Percentiles rank a stretch among this genome's conserved stretches.
These are phyloP conservation scores for Schoenoplectus triqueter DNA, from an alignment of 202 grass and related monocot genomes.

Conservation along the genomic window DNA sequence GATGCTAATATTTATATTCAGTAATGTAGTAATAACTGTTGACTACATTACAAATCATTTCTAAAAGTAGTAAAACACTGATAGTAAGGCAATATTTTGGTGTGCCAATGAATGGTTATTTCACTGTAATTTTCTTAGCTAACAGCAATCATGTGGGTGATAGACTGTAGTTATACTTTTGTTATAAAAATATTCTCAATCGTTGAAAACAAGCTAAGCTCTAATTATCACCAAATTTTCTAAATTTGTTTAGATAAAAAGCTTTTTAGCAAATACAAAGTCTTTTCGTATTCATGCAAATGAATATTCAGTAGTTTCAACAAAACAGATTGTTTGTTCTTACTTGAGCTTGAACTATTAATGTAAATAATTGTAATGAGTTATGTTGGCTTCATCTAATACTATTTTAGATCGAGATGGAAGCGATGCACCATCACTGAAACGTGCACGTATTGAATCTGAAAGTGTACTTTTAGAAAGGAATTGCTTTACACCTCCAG, in stretches of 20 bases:
- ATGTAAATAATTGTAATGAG: constrained; percentile 22
- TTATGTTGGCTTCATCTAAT: neutral
- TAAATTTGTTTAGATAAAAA: neutral
- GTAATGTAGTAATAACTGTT: no score
- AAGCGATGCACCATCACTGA: constrained; percentile 56
- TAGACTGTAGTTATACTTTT: neutral
- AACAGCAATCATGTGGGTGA: neutral
- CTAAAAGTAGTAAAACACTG: neutral
- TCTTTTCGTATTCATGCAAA: neutral
- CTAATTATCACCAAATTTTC: neutral
- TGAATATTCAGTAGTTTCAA: neutral
- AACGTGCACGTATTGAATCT: constrained; percentile 63
- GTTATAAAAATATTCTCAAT: neutral
- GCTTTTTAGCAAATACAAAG: neutral
- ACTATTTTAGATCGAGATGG: constrained; percentile 54
- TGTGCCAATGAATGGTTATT: neutral
- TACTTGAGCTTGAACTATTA: neutral
- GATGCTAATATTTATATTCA: no score
- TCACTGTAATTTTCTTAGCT: neutral
- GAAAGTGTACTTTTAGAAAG: constrained; percentile 52
- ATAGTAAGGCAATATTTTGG: neutral
- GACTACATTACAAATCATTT: neutral
- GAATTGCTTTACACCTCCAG: constrained; percentile 68
- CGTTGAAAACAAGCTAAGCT: neutral
- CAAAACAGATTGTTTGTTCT: neutral